Conservation (phyloP, 2,329 filamentous ascomycete genomes). For the Coniella lustricola region DNA sequence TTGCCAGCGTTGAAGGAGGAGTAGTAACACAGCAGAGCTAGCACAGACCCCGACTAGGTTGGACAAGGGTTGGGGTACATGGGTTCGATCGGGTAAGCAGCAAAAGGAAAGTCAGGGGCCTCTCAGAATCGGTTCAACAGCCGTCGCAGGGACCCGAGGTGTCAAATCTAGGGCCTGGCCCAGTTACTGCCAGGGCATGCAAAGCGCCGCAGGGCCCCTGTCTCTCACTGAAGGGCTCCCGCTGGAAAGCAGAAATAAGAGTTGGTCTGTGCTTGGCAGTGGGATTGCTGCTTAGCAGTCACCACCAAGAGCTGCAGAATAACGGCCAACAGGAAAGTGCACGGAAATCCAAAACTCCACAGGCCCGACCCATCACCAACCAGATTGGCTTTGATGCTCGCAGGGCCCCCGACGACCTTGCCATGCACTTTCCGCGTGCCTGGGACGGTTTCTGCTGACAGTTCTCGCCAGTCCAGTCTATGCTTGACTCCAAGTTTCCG, state of each 20-base stretch:
- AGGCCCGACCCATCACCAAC: too few species aligned
- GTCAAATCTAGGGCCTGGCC: neutral
- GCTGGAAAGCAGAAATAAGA: neutral
- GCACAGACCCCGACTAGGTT: neutral
- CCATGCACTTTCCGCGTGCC: too few species aligned
- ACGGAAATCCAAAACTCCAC: too few species aligned
- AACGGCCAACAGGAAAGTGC: too few species aligned
- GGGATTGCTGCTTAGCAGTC: neutral
- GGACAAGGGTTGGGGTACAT: neutral
- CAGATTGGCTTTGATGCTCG: too few species aligned
- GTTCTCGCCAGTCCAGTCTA: too few species aligned
- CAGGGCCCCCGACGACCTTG: too few species aligned
- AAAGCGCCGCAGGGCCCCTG: neutral
- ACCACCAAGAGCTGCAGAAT: neutral
- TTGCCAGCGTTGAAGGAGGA: neutral
- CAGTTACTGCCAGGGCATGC: neutral
- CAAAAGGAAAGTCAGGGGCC: neutral
- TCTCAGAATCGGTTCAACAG: neutral
- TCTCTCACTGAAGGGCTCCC: neutral
- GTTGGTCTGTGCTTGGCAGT: slow-evolving; percentile 1
- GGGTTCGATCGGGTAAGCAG: too few species aligned
- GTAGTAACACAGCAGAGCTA: neutral
- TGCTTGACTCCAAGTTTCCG: too few species aligned
- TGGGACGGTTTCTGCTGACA: too few species aligned
- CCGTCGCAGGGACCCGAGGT: neutral